phyloP scores from a whole-genome alignment of 2,329 filamentous ascomycete species.

The Clonostachys solani region DNA sequence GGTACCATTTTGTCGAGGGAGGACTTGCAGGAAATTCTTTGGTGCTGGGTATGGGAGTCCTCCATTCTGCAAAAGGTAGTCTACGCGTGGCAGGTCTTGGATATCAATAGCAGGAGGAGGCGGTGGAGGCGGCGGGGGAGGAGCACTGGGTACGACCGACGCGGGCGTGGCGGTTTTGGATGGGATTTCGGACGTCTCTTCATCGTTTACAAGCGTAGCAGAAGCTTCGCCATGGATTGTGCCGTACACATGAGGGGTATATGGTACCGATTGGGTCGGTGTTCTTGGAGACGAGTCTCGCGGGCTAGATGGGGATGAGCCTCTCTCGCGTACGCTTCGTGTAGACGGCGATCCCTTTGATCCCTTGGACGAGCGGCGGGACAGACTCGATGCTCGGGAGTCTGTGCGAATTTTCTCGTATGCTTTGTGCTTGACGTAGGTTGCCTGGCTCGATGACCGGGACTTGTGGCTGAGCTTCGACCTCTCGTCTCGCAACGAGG shows the following conservation, averaged over 20 bases:
- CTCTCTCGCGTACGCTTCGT: slow-evolving; percentile 32
- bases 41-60: slow-evolving; percentile 70
- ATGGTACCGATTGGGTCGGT: slow-evolving; percentile 47
- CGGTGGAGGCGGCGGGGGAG: slow-evolving; percentile 72
- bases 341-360: slow-evolving; percentile 32
- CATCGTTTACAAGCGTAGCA: slow-evolving; percentile 29
- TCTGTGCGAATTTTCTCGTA: slow-evolving; percentile 28
- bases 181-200: slow-evolving; percentile 14
- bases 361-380: slow-evolving; percentile 25
- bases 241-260: slow-evolving; percentile 38
- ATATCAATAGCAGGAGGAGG: slow-evolving; percentile 72
- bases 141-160: slow-evolving; percentile 48
- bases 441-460: slow-evolving; percentile 54
- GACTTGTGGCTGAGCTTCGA: slow-evolving; percentile 52
- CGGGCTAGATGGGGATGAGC: slow-evolving; percentile 39
- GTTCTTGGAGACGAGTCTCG: slow-evolving; percentile 58
- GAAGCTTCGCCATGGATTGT: slow-evolving; percentile 29
- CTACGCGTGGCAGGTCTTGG: slow-evolving; percentile 74
- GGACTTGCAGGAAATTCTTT: slow-evolving; percentile 65
- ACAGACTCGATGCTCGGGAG: slow-evolving; percentile 25
- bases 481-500: slow-evolving; percentile 40
- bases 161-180: slow-evolving; percentile 34
- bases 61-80: slow-evolving; percentile 88
- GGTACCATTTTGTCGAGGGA: slow-evolving; percentile 52
- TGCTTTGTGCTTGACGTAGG: slow-evolving; percentile 34